Evolutionary conservation across 148 eudicot genomes (phyloP).

Genomic region (Suaeda aralocaspica): DNA sequence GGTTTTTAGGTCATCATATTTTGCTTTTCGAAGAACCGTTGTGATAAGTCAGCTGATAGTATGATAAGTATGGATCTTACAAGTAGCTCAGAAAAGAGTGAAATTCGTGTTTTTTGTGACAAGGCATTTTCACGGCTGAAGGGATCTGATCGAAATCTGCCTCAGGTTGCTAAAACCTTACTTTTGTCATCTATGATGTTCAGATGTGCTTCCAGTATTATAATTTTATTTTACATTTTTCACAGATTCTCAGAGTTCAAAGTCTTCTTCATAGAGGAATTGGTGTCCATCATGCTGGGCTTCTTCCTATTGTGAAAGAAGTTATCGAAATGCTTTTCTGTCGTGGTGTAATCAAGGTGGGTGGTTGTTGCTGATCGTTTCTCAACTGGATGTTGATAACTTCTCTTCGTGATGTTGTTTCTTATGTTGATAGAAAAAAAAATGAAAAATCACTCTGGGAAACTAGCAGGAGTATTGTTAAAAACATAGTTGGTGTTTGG

Average conservation of each 20-base stretch:
- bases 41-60: conserved; percentile 92
- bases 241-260: conserved; percentile 81
- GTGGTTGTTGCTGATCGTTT: no score
- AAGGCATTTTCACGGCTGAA: conserved; percentile 95
- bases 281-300: conserved; percentile 97
- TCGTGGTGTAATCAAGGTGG: conserved; percentile 96
- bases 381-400: no score
- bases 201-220: conserved; percentile 6
- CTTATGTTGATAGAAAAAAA: neutral
- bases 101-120: conserved; percentile 91
- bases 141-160: conserved; percentile 92
- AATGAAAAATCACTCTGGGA: neutral
- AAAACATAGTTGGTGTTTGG: neutral
- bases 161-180: conserved; percentile 54
- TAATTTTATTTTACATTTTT: conserved; percentile 14
- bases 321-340: conserved; percentile 99
- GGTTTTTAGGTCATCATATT: conserved; percentile 74
- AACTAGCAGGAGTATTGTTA: neutral
- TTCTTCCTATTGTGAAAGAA: conserved; percentile 98
- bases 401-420: no score
- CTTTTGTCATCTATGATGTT: neutral
- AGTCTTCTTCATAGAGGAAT: conserved; percentile 85
- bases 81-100: conserved; percentile 84
- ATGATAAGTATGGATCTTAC: conserved; percentile 80
- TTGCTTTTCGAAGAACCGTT: conserved; percentile 95